These are phyloP conservation scores for Dendrothele bispora DNA, from an alignment of 768 basidiomycete genomes.

Conservation along the genomic window DNA sequence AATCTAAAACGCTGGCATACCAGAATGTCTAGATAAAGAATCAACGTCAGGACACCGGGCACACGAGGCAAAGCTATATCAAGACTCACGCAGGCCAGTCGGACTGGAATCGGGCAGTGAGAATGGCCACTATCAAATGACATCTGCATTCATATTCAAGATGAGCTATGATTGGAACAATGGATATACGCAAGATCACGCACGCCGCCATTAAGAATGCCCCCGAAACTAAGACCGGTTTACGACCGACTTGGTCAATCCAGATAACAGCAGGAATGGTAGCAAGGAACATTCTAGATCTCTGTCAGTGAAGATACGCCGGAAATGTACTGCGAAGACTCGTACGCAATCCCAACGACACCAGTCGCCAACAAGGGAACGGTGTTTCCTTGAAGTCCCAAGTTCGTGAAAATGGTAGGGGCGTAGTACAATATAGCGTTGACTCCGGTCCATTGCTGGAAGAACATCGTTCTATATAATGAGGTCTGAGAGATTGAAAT, in stretches of 20 bases:
- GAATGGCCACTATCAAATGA: slow-evolving; percentile 68
- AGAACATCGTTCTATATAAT: slow-evolving; percentile 61
- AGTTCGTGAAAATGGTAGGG: slow-evolving; percentile 46
- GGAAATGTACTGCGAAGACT: not conserved
- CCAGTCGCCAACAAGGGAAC: slow-evolving; percentile 57
- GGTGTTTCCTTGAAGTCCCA: not conserved
- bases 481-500: not conserved
- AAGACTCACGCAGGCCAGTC: slow-evolving; percentile 49
- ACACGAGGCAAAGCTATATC: not conserved
- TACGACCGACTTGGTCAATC: slow-evolving; percentile 74
- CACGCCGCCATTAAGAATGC: slow-evolving; percentile 71
- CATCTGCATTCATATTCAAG: slow-evolving; percentile 37
- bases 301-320: not conserved
- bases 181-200: slow-evolving; percentile 11
- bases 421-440: slow-evolving; percentile 80
- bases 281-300: slow-evolving; percentile 65
- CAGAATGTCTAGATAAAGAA: slow-evolving; percentile 26
- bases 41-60: slow-evolving; percentile 3
- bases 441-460: slow-evolving; percentile 84
- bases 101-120: slow-evolving; percentile 58
- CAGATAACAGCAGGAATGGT: slow-evolving; percentile 84
- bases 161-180: not conserved
- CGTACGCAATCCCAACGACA: slow-evolving; percentile 74
- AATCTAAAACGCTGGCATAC: slow-evolving; percentile 18
- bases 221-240: slow-evolving; percentile 71